A percentile compares a stretch with the other conserved stretches of the same genome.
Conservation (phyloP, 768 basidiomycete species). For the Tulasnella calospora region DNA sequence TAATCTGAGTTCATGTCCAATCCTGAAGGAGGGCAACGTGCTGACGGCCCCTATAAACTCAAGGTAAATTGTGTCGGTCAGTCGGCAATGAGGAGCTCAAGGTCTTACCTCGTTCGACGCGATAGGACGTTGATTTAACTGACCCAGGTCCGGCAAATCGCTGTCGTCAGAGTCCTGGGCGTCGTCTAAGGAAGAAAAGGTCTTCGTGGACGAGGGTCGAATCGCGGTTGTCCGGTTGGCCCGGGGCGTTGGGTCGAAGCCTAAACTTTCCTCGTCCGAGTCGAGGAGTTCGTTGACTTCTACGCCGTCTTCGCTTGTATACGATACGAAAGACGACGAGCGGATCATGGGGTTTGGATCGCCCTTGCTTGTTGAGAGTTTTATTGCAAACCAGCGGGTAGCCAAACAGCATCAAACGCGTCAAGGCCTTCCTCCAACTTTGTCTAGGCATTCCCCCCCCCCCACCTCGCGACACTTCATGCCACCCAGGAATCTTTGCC, state of each 20-base stretch:
- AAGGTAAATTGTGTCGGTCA: not conserved
- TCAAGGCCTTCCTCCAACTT: not conserved
- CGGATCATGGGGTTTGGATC: not conserved
- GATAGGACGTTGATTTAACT: not conserved
- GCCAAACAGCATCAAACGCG: not conserved
- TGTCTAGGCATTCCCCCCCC: not conserved
- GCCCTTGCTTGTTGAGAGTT: not conserved
- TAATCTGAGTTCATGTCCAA: not conserved
- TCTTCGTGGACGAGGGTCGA: not conserved
- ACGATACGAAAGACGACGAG: constrained; percentile 7
- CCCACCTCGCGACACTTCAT: not conserved
- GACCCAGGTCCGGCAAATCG: not conserved
- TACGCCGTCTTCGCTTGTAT: not conserved
- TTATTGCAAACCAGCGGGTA: not conserved
- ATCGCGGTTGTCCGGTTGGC: not conserved
- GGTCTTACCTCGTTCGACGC: not conserved
- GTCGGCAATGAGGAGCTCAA: not conserved
- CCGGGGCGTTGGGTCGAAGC: not conserved
- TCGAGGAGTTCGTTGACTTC: constrained; percentile 14
- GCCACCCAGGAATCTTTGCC: not conserved
- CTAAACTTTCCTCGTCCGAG: constrained; percentile 22
- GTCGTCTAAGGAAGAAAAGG: not conserved
- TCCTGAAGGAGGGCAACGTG: not conserved
- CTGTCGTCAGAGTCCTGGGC: constrained; percentile 4
- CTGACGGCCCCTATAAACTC: not conserved